Percentiles rank a stretch among this genome's conserved stretches.
These are phyloP conservation scores for Pestalotiopsis sp. DNA, from an alignment of 2,329 filamentous ascomycete species.

Conservation along the genomic window DNA sequence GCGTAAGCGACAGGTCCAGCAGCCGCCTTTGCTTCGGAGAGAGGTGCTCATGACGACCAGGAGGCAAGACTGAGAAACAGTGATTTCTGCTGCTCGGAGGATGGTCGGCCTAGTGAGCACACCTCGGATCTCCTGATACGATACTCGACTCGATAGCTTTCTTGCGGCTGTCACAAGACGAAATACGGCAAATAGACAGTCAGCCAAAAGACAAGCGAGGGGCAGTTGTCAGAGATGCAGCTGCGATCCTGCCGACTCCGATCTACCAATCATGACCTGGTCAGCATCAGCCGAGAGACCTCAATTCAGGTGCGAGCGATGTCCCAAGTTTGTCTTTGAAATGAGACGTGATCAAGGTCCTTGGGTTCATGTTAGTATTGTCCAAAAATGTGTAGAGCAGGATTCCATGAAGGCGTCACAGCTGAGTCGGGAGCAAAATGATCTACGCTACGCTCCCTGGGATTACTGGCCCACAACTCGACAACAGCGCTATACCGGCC, in stretches of 20 bases:
- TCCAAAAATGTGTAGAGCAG: too few relatives aligned
- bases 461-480: too few relatives aligned
- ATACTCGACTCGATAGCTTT: background rate
- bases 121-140: background rate
- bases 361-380: background rate
- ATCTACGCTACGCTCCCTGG: too few relatives aligned
- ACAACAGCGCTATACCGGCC: too few relatives aligned
- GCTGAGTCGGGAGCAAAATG: too few relatives aligned
- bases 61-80: background rate
- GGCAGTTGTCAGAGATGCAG: background rate
- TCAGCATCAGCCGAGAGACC: background rate
- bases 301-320: background rate
- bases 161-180: background rate
- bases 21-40: background rate
- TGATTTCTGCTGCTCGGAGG: too few relatives aligned
- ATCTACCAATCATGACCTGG: background rate
- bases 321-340: background rate
- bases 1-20: background rate
- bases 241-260: background rate
- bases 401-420: too few relatives aligned
- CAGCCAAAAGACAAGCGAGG: background rate
- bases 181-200: background rate
- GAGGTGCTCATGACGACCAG: background rate
- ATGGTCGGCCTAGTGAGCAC: background rate
- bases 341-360: background rate